Percentiles rank a stretch among this genome's conserved stretches.
These are phyloP conservation scores for Leucosporidium creatinivorum DNA, from an alignment of 768 basidiomycete species.

Conservation along the genomic window DNA sequence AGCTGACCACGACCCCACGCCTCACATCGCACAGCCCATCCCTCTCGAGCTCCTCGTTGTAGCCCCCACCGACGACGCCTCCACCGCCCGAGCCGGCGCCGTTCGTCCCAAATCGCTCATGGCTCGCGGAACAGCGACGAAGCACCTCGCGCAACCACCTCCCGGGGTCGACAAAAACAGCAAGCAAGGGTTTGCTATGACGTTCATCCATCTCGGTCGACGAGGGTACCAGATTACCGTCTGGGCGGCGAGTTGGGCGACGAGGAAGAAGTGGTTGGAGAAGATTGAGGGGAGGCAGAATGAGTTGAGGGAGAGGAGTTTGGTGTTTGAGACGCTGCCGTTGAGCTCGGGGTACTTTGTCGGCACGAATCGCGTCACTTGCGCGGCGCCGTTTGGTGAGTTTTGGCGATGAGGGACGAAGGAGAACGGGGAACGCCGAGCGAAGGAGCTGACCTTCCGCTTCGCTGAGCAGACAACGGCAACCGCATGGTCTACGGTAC, in stretches of 20 bases:
- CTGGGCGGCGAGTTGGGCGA: constrained; percentile 77
- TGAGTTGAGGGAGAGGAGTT: constrained; percentile 68
- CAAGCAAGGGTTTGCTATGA: constrained; percentile 84
- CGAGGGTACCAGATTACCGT: constrained; percentile 86
- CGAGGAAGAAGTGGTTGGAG: constrained; percentile 91
- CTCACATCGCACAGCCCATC: constrained; percentile 63
- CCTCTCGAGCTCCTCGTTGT: constrained; percentile 86
- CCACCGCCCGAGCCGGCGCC: constrained; percentile 32
- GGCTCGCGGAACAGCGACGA: constrained; percentile 29
- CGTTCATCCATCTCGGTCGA: constrained; percentile 85
- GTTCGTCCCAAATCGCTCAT: constrained; percentile 39
- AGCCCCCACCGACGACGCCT: constrained; percentile 58
- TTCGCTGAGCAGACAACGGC: constrained; percentile 57
- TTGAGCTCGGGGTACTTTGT: constrained; percentile 84
- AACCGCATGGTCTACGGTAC: constrained; percentile 90
- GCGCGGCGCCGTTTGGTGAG: constrained; percentile 81
- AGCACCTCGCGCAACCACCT: constrained; percentile 21
- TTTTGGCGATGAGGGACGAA: constrained; percentile 33
- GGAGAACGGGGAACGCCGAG: not conserved
- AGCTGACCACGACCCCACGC: not conserved
- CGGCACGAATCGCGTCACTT: constrained; percentile 79
- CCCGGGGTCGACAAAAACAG: constrained; percentile 44
- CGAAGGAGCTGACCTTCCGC: not conserved
- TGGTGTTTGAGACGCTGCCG: constrained; percentile 74
- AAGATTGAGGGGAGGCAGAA: constrained; percentile 83